phyloP scores from a whole-genome alignment of 768 basidiomycete species.

The Postia placenta region DNA sequence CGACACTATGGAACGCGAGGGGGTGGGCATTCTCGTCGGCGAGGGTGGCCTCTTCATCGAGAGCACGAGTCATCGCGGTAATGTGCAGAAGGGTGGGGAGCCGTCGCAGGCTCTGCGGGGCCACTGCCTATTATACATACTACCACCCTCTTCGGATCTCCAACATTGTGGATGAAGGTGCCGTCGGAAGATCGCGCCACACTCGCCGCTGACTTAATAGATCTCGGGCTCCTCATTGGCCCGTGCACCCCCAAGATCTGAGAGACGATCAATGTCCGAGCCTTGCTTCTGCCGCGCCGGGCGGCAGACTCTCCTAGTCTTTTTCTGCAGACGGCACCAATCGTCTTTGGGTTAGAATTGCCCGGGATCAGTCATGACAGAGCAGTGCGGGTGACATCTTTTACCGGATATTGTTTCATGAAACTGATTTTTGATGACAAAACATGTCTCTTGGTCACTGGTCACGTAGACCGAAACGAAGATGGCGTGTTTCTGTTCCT shows the following conservation, averaged over 20 bases:
- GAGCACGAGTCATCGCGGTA: conserved; percentile 3
- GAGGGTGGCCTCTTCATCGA: conserved; percentile 10
- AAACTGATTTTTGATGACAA: too few relatives aligned
- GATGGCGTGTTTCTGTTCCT: too few relatives aligned
- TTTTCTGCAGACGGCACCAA: too few relatives aligned
- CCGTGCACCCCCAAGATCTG: not conserved
- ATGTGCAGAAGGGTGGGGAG: not conserved
- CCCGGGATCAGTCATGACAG: too few relatives aligned
- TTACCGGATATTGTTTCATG: too few relatives aligned
- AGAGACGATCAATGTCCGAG: not conserved
- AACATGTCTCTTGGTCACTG: too few relatives aligned
- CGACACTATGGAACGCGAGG: conserved; percentile 11
- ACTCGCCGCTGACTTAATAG: not conserved
- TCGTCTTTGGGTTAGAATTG: too few relatives aligned
- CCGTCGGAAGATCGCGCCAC: not conserved
- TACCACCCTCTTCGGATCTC: too few relatives aligned
- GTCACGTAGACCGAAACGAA: too few relatives aligned
- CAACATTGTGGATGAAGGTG: not conserved
- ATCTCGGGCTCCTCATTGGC: not conserved
- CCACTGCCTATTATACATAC: too few relatives aligned
- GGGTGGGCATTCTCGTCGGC: conserved; percentile 4
- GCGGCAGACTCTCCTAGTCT: too few relatives aligned
- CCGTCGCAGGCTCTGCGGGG: not conserved
- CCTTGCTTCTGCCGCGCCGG: not conserved
- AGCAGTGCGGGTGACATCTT: too few relatives aligned